Evolutionary conservation across 352 stramenopile genomes (phyloP), one percentile per base, ranked within the genome.

Genomic region (Globisporangium emineosum): DNA sequence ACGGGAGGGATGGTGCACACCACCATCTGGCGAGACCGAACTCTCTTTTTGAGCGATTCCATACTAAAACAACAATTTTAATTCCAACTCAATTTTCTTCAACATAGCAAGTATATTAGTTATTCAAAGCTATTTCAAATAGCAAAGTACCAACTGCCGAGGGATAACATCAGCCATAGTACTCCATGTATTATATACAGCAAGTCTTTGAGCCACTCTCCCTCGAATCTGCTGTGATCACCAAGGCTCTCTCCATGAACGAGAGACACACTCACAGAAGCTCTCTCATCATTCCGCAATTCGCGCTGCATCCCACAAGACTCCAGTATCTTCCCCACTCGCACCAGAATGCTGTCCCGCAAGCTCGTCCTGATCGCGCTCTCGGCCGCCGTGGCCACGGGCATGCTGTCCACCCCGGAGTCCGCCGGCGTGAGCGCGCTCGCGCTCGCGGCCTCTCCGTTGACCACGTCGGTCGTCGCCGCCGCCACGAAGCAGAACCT

Each of bases 311-410:
- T 4, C 17, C 27, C 17, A 5, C 52, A 57, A n/a, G 37, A 2
- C 27, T 37, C 1, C 23, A n/a, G 25, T 8, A 29, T 27, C 15
- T 5, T 43, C 7, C 37, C 6, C n/a, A 19, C 7, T 15, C 33
- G 15, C 49, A 33, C 49, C 1, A 30, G 13, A 56, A 65, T 65
- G 60, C 49, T 61, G 35, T 47, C 60, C 40, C 60, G 40, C 21
- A 56, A 66, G 37, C 37, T 66, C 35, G 19, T 21, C 8, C 30
- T 66, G 9, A 19, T 66, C 60, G 60, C 40, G 12, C 37, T 66
- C 33, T 60, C 60, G 21, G 60, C 60, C 35, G 60, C 60, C 12
- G 27, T 62, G 17, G 56, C 56, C 27, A 54, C 27, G 15, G 56
- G 40, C 40, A 17, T 42, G 25, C 56, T 62, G 2, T n/a, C n/a